Base-by-base conservation (phyloP, 192 early-diverging fungal genomes). In the Entomortierella beljakovae region DNA sequence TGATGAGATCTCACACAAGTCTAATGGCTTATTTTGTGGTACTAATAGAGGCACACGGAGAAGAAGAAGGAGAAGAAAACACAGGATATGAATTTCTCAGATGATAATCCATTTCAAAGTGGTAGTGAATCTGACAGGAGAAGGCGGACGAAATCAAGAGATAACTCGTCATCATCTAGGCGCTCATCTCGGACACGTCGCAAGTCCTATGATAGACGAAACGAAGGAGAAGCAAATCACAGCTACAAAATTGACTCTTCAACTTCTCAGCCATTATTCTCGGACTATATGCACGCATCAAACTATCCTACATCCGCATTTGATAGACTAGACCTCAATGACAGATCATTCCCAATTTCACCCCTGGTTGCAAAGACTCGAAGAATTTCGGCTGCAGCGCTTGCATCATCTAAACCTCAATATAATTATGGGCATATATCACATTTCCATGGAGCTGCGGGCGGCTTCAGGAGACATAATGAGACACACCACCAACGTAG, bases 91-190 rank as follows among this genome's bases (percentile, higher is more conserved):
- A 64, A 68, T 7, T 81, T 81, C 49, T 73, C 80, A 10, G 49
- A 73, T 25, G 61, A 64, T 11, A 81, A 81, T 35, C 80, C 80
- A 28, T 81, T 81, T 26, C 80, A 81, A 61, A 81, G 80, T 37
- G 60, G 70, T 22, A 67, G 63, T n/a, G 80, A 81, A 42, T 63
- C 66, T 35, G 54, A 70, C 20, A 42, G 67, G n/a, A 38, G 53
- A 18, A 58, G 52, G 38, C 59, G 68, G 38, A 62, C 68, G 22
- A 70, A 70, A 35, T 61, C 59, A 2, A 23, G 68, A 25, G 58
- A 70, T 0, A 11, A 18, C 22, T 62, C 60, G 25, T 32, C 48
- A 33, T 54, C 68, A 20, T 70, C 68, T 1, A 34, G 49, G 1
- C 43, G 58, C 20, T 33, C 51, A 53, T 53, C 51, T 9, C 40